Evolutionary conservation across 148 eudicot genomes (phyloP), one percentile per base, ranked within the genome.

Genomic region (Vaccinium macrocarpon): DNA sequence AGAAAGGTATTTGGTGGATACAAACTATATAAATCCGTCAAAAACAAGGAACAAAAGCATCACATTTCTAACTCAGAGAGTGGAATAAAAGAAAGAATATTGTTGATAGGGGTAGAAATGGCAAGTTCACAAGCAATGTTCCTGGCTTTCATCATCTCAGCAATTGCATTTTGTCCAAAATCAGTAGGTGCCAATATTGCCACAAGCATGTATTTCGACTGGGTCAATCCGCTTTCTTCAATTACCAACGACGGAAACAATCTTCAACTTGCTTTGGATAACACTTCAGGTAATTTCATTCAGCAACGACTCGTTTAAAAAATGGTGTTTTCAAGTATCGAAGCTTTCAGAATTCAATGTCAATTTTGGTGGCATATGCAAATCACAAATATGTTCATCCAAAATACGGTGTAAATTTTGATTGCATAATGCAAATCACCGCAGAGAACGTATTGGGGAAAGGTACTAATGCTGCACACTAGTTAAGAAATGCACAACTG

Each of bases 231-330:
- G 1, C 89, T 86, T 13, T 81, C 91, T 76, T 76, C 74, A 1
- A 77, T 87, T 42, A 76, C 38, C 4, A 83, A 81, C 73, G 25
- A 79, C 70, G 88, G 91, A 1, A 93, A 92, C 48, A 85, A 82
- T 76, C 84, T 87, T 76, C 80, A 88, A 19, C 94, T 92, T 42
- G 82, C 71, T 64, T 66, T 90, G 64, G 88, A 90, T 82, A 75
- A 62, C 57, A 29, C 50, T 76, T 88, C 93, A 88, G 95, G 94
- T 91, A 89, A 79, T 59, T 81, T 57, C 80, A 35, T 76, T 76
- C 42, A 76, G 14, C 71, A 42, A 38, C 38, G 6, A 29, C 35
- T 53, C 12, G 84, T 18, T 42, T 83, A 71, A 27, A 71, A 27
- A 27, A 15, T 29, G 25, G 2, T 32, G 64, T 53, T 66, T 70